Conservation (phyloP, 2,329 filamentous ascomycete genomes). For the Sporothrix dimorphospora region DNA sequence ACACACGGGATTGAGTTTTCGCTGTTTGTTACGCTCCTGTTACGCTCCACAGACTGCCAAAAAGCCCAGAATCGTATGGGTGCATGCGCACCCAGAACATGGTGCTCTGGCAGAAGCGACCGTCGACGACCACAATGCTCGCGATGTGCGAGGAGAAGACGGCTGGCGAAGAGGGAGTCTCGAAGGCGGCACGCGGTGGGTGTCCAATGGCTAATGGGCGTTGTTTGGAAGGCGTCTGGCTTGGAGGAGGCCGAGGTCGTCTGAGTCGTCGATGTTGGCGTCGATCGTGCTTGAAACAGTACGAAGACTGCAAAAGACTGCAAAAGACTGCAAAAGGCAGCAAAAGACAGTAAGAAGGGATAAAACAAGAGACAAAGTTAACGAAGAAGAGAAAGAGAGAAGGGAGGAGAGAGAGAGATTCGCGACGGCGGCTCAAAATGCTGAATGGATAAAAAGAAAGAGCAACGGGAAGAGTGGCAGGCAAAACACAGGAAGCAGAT, state of each 20-base stretch:
- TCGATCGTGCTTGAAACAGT: neutral
- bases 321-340: neutral
- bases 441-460: conserved; percentile 5
- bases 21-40: neutral
- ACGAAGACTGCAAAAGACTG: neutral
- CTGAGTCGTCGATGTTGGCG: neutral
- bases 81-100: neutral
- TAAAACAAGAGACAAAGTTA: neutral
- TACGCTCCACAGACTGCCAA: neutral
- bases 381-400: neutral
- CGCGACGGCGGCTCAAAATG: conserved; percentile 11
- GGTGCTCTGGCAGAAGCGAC: conserved; percentile 6
- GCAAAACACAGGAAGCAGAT: conserved; percentile 7
- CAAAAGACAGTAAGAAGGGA: neutral
- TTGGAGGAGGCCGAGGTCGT: neutral
- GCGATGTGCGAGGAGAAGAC: neutral
- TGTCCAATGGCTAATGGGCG: neutral
- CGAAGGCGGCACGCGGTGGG: neutral
- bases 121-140: neutral
- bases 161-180: too few species aligned
- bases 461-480: neutral
- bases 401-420: neutral
- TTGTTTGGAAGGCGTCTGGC: neutral
- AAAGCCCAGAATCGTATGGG: too few species aligned
- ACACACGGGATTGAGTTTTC: neutral